Conservation (phyloP, 768 basidiomycete genomes). For the Naematelia aurantialba region DNA sequence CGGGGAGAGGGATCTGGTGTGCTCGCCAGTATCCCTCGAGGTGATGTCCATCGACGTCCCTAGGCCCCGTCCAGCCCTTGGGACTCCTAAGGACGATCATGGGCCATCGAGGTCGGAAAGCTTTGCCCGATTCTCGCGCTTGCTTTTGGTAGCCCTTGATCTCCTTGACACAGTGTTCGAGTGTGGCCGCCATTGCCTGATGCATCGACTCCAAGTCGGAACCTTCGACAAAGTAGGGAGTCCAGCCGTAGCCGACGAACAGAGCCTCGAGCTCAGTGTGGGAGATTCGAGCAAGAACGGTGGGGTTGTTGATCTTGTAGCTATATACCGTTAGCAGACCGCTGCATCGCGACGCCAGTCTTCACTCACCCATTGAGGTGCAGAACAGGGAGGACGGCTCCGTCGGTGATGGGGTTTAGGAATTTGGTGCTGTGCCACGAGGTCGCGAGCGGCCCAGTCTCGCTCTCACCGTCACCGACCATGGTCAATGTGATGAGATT, state of each 20-base stretch:
- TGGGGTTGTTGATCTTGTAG: conserved; percentile 47
- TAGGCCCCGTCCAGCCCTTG: conserved; percentile 65
- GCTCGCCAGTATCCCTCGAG: conserved; percentile 78
- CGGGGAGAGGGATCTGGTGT: conserved; percentile 84
- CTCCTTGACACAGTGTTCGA: conserved; percentile 36
- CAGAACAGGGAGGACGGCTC: conserved; percentile 82
- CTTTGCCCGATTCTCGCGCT: conserved; percentile 34
- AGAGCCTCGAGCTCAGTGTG: conserved; percentile 39
- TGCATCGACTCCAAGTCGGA: conserved; percentile 42
- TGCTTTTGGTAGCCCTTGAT: conserved; percentile 40
- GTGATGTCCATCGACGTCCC: conserved; percentile 62
- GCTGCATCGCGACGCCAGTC: conserved; percentile 39
- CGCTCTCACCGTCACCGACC: conserved; percentile 73
- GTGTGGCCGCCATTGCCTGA: conserved; percentile 45
- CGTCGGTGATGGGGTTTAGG: conserved; percentile 81
- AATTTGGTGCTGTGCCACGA: conserved; percentile 81
- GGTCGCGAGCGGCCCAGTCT: conserved; percentile 49
- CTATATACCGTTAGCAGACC: conserved; percentile 10
- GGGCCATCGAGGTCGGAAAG: conserved; percentile 49
- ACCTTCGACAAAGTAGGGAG: conserved; percentile 46
- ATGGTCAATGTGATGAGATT: conserved; percentile 74
- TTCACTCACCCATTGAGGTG: conserved; percentile 86
- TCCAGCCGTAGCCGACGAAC: conserved; percentile 44
- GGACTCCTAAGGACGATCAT: conserved; percentile 46
- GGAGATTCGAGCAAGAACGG: conserved; percentile 44